Evolutionary conservation across 495 filamentous ascomycete species (phyloP).

Genomic region (Aspergillus wentii): DNA sequence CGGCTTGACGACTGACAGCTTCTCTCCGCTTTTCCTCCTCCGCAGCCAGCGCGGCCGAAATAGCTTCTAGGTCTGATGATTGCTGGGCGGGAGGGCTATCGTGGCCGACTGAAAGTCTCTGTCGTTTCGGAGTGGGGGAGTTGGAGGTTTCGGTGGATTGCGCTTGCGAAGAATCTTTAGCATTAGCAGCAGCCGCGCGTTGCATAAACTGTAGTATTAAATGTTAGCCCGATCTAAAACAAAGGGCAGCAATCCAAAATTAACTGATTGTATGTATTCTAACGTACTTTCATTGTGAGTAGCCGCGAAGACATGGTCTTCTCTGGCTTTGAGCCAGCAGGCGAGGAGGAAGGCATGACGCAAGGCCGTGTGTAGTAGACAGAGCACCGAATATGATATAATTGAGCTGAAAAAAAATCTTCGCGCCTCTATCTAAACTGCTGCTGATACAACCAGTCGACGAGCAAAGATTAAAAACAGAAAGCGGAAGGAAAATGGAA

Average conservation of each 20-base stretch:
- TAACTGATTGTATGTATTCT: too few relatives aligned
- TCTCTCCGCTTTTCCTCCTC: conserved; percentile 71
- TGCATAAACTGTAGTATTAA: conserved; percentile 75
- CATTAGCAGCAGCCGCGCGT: conserved; percentile 62
- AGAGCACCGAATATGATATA: not conserved
- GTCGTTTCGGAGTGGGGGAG: conserved; percentile 38
- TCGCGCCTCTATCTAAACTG: too few relatives aligned
- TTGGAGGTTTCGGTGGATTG: conserved; percentile 25
- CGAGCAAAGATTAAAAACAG: conserved; percentile 7
- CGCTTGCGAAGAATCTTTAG: conserved; percentile 34
- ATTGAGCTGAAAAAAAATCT: conserved; percentile 8
- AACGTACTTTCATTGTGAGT: conserved; percentile 78
- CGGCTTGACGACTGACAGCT: conserved; percentile 65
- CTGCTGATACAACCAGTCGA: too few relatives aligned
- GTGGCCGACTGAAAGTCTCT: conserved; percentile 32
- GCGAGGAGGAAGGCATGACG: conserved; percentile 30
- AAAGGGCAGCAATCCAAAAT: too few relatives aligned
- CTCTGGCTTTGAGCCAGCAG: conserved; percentile 34
- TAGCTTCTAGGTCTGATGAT: conserved; percentile 47
- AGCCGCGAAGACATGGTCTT: conserved; percentile 88
- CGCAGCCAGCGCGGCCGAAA: conserved; percentile 65
- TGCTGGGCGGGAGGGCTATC: conserved; percentile 21
- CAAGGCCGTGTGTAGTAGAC: conserved; percentile 9
- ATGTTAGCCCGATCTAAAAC: conserved; percentile 6
- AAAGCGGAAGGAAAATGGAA: conserved; percentile 10